These are phyloP conservation scores for Talaromyces proteolyticus DNA, from an alignment of 495 filamentous ascomycete species.

Conservation along the genomic window DNA sequence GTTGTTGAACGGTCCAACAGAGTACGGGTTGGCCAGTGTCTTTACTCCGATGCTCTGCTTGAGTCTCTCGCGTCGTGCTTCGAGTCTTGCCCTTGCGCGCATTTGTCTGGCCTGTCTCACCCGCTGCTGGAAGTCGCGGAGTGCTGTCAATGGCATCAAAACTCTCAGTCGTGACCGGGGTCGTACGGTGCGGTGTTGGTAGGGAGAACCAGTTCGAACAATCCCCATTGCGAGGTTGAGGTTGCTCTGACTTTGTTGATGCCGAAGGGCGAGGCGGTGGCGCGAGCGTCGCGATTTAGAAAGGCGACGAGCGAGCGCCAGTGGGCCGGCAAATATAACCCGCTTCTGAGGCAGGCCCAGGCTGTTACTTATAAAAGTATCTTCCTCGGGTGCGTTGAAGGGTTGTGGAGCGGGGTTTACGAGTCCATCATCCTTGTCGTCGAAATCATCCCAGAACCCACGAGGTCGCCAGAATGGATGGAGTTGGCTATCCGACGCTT, in stretches of 20 bases:
- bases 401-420: slow-evolving; percentile 28
- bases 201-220: slow-evolving; percentile 11
- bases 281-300: slow-evolving; percentile 22
- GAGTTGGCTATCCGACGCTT: slow-evolving; percentile 48
- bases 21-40: slow-evolving; percentile 2
- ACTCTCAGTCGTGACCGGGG: slow-evolving; percentile 37
- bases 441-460: slow-evolving; percentile 62
- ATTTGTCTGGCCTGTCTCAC: slow-evolving; percentile 54
- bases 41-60: slow-evolving; percentile 56
- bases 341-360: slow-evolving; percentile 50
- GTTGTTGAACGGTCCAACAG: slow-evolving; percentile 1
- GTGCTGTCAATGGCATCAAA: slow-evolving; percentile 47
- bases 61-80: slow-evolving; percentile 59
- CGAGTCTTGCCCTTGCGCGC: slow-evolving; percentile 47
- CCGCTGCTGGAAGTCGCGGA: slow-evolving; percentile 44
- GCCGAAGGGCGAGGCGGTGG: slow-evolving; percentile 13
- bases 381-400: slow-evolving; percentile 15
- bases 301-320: slow-evolving; percentile 35
- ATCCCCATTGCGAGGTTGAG: slow-evolving; percentile 3
- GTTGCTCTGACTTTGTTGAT: slow-evolving; percentile 1
- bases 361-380: slow-evolving; percentile 41
- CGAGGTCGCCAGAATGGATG: slow-evolving; percentile 81
- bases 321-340: slow-evolving; percentile 33
- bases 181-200: slow-evolving; percentile 21
- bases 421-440: slow-evolving; percentile 39